Evolutionary conservation across 768 basidiomycete species (phyloP).

Genomic region (Pleurotus tuoliensis): DNA sequence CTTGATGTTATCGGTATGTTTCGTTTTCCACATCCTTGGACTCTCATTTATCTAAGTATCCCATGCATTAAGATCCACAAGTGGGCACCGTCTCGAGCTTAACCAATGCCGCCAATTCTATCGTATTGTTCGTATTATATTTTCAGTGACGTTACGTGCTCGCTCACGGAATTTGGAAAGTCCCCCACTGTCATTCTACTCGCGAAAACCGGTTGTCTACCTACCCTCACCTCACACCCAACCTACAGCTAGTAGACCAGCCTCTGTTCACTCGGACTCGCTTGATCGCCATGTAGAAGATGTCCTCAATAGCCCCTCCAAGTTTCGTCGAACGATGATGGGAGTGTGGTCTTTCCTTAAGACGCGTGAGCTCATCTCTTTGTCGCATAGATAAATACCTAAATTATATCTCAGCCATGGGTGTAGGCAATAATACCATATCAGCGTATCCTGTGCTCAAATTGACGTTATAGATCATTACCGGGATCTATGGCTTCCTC

Average conservation of each 20-base stretch:
- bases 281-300: conserved; percentile 80
- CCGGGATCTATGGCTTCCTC: conserved; percentile 74
- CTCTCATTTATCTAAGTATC: conserved; percentile 4
- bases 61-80: conserved; percentile 51
- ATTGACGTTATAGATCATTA: conserved; percentile 40
- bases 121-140: conserved; percentile 50
- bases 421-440: conserved; percentile 37
- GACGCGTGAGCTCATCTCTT: conserved; percentile 53
- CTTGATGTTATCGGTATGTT: conserved; percentile 70
- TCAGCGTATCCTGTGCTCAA: conserved; percentile 6
- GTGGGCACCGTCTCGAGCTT: conserved; percentile 71
- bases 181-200: conserved; percentile 68
- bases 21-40: neutral
- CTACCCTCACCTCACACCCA: conserved; percentile 36
- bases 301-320: conserved; percentile 59
- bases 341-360: conserved; percentile 83
- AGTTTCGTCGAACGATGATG: conserved; percentile 51
- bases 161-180: conserved; percentile 25
- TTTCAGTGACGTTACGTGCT: neutral
- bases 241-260: conserved; percentile 23
- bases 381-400: neutral
- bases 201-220: conserved; percentile 63
- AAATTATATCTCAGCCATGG: conserved; percentile 46
- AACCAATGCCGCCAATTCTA: conserved; percentile 77
- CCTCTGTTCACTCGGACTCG: conserved; percentile 29